A percentile compares a stretch with the other conserved stretches of the same genome.
Conservation (phyloP, 2,329 filamentous ascomycete species). For the Achaetomium macrosporum region DNA sequence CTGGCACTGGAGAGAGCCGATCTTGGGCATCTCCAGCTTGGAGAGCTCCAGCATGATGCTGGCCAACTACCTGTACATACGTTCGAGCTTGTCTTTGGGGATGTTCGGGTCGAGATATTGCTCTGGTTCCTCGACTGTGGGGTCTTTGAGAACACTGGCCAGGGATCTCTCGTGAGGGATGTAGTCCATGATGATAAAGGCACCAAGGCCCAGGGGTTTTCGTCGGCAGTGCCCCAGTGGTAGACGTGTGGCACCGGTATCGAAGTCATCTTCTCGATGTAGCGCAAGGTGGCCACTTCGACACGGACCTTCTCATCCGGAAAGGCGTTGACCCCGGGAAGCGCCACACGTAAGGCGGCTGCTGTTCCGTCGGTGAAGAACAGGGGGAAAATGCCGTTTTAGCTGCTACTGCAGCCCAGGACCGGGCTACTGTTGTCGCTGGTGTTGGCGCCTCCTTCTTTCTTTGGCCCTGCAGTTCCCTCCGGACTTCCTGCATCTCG, state of each 20-base stretch:
- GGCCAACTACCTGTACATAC: conserved; percentile 4
- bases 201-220: conserved; percentile 4
- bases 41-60: conserved; percentile 9
- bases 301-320: background rate
- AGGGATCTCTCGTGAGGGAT: background rate
- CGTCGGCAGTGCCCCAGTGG: conserved; percentile 6
- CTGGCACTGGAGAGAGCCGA: conserved; percentile 34
- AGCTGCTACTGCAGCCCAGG: no score
- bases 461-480: no score
- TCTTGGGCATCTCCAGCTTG: conserved; percentile 28
- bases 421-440: no score
- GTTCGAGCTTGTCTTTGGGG: conserved; percentile 1
- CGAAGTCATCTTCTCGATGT: conserved; percentile 9
- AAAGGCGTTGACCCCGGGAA: background rate
- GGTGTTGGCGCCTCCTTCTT: no score
- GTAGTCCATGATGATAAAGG: conserved; percentile 7
- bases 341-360: background rate
- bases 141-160: background rate
- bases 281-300: conserved; percentile 4
- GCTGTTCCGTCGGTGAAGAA: background rate
- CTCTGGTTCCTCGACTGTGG: background rate
- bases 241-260: conserved; percentile 9
- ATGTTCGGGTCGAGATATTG: background rate
- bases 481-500: no score
- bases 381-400: background rate